phyloP scores from a whole-genome alignment of 805 yeast genomes.

The Yarrowia osloensis region DNA sequence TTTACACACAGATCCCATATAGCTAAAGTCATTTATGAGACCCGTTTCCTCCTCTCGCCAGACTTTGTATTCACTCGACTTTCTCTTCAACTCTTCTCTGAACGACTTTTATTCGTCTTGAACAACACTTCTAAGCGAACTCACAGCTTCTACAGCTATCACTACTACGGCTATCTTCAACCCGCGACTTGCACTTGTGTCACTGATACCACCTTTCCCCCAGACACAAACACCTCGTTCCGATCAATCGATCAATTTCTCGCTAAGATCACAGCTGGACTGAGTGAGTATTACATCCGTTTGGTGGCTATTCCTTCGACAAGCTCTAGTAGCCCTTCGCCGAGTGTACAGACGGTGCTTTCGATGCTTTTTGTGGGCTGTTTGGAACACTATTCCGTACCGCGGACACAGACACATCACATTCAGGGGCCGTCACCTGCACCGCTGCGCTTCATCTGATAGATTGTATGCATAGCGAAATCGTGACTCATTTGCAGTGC shows the following conservation, averaged over 20 bases:
- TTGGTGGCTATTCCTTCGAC: no score
- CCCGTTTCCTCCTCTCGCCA: slow-evolving; percentile 25
- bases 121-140: background rate
- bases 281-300: slow-evolving; percentile 24
- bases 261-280: slow-evolving; percentile 29
- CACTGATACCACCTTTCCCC: slow-evolving; percentile 2
- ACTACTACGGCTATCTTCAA: background rate
- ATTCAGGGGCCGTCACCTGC: background rate
- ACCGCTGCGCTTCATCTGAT: background rate
- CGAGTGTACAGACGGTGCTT: background rate
- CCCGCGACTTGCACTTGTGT: background rate
- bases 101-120: background rate
- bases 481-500: no score
- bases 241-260: background rate
- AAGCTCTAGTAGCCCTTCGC: no score
- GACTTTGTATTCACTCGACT: slow-evolving; percentile 20
- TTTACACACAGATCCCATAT: slow-evolving; percentile 17
- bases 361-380: background rate
- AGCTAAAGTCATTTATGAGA: slow-evolving; percentile 25
- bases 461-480: background rate
- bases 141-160: slow-evolving; percentile 9
- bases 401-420: background rate
- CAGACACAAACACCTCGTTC: slow-evolving; percentile 6
- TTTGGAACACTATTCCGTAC: background rate
- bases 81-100: background rate